Percentiles rank a stretch among this genome's conserved stretches.
These are phyloP conservation scores for Monosporascus sp. DNA, from an alignment of 2,329 filamentous ascomycete species.

Conservation along the genomic window DNA sequence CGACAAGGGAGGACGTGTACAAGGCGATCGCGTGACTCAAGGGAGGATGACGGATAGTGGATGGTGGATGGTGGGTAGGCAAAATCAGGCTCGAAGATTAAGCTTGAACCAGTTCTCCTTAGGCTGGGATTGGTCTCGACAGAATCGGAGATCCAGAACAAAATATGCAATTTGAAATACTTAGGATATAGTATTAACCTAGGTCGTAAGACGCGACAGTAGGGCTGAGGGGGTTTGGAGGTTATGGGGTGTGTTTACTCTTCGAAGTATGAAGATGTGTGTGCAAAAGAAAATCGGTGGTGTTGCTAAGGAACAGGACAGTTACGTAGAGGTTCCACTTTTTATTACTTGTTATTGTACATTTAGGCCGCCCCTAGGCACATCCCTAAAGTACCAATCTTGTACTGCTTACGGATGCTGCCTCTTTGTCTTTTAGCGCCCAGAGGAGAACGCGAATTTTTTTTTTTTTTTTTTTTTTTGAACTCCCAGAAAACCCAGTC, in stretches of 20 bases:
- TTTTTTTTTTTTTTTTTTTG: no score
- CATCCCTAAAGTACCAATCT: no score
- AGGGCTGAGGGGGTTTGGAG: background rate
- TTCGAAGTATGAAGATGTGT: background rate
- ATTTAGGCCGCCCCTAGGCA: no score
- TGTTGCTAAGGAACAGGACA: no score
- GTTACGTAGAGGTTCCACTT: no score
- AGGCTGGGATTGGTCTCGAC: background rate
- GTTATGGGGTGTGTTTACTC: background rate
- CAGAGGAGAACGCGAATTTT: no score
- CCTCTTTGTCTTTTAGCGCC: no score
- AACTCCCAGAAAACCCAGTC: no score
- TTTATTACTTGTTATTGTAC: no score
- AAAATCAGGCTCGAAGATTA: background rate
- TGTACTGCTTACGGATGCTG: no score
- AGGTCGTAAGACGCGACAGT: background rate
- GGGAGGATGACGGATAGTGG: slow-evolving; percentile 9
- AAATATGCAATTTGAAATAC: background rate
- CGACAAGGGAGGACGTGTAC: background rate
- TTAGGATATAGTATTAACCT: background rate
- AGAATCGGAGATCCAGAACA: background rate
- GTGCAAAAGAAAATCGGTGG: background rate
- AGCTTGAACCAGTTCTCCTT: background rate
- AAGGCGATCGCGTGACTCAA: background rate
- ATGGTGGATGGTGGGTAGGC: background rate